phyloP scores from a whole-genome alignment of 225 moss, liverwort and hornwort genomes.

The Bryum argenteum region DNA sequence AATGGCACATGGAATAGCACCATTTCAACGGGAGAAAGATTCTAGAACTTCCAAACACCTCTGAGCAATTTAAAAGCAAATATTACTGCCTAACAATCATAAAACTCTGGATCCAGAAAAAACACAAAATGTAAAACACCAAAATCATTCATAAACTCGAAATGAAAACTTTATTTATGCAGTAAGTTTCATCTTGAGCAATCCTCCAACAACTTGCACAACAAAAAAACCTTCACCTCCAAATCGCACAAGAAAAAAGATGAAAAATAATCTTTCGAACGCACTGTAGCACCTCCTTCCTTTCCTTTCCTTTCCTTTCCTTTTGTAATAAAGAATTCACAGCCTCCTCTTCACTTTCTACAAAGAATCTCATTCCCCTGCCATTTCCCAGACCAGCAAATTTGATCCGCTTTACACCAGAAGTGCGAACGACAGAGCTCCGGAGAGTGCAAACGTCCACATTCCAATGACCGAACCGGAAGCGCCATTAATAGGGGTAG shows the following conservation, averaged over 20 bases:
- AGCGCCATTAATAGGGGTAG: conserved; percentile 18
- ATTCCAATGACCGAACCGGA: conserved; percentile 7
- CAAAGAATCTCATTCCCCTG: not conserved
- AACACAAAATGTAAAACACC: not conserved
- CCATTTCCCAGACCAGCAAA: not conserved
- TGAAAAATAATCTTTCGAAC: not conserved
- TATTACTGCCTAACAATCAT: no score
- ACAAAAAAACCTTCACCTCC: conserved; percentile 5
- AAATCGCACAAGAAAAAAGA: not conserved
- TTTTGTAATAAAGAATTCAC: not conserved
- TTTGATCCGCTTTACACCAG: conserved; percentile 10
- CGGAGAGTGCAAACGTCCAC: conserved; percentile 32
- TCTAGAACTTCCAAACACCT: no score
- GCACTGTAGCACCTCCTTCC: conserved; percentile 8
- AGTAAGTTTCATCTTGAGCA: not conserved
- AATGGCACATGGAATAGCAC: no score
- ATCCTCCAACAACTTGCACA: conserved; percentile 1
- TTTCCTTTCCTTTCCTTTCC: not conserved
- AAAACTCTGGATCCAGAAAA: no score
- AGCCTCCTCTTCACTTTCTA: not conserved
- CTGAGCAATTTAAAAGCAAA: no score
- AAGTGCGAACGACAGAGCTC: conserved; percentile 22
- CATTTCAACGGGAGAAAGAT: no score
- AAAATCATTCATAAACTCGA: not conserved
- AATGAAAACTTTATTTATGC: not conserved